Conservation (phyloP, 1,284 basidiomycete species). For the Apiotrichum domesticum region DNA sequence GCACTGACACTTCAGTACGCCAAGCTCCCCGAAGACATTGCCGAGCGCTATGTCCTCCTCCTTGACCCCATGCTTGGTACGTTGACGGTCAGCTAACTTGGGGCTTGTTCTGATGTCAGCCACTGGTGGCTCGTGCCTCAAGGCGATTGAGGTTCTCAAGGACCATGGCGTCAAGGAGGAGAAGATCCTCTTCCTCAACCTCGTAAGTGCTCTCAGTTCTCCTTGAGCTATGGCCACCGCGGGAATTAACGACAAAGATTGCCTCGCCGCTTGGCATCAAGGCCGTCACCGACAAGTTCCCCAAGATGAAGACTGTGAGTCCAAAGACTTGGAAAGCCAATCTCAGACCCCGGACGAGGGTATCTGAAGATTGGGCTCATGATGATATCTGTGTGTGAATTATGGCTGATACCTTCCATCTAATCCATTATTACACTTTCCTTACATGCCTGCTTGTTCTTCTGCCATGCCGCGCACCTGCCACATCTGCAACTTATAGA, state of each 20-base stretch:
- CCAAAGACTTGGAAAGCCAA: background rate
- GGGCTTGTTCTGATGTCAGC: conserved; percentile 51
- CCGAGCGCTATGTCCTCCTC: conserved; percentile 81
- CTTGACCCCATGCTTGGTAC: conserved; percentile 95
- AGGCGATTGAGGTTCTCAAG: conserved; percentile 89
- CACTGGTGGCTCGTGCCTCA: conserved; percentile 95
- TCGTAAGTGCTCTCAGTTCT: conserved; percentile 53
- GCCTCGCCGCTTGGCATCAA: conserved; percentile 86
- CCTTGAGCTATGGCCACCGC: conserved; percentile 1
- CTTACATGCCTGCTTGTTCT: too few species aligned
- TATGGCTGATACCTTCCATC: too few species aligned
- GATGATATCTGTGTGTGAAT: too few species aligned
- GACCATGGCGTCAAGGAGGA: conserved; percentile 74
- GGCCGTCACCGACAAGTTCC: conserved; percentile 74
- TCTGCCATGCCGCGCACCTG: too few species aligned
- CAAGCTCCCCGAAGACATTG: conserved; percentile 90
- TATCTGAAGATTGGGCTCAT: too few species aligned
- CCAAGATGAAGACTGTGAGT: conserved; percentile 71
- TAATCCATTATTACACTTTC: too few species aligned
- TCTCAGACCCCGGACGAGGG: too few species aligned
- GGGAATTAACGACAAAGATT: conserved; percentile 53
- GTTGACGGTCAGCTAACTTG: conserved; percentile 21
- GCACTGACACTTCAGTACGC: conserved; percentile 47
- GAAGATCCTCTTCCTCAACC: conserved; percentile 92
- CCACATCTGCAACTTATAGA: conserved; percentile 42